Percentiles rank a stretch among this genome's conserved stretches.
phyloP scores from a whole-genome alignment of 2,329 filamentous ascomycete species.

The Orbilia quercus region DNA sequence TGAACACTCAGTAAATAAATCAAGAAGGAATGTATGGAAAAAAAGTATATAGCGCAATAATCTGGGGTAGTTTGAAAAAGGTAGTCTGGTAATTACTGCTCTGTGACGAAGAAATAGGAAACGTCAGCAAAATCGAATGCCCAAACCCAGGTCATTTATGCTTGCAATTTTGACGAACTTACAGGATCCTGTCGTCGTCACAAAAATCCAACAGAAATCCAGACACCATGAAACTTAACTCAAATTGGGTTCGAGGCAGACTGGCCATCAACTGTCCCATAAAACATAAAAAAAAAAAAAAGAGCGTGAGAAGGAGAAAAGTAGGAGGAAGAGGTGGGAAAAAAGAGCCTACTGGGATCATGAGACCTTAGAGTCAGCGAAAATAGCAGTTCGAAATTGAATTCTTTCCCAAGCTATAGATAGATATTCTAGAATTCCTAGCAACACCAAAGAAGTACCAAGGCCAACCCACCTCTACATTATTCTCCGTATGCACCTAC shows the following conservation, averaged over 20 bases:
- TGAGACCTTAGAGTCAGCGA: too few species aligned
- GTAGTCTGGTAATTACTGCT: background rate
- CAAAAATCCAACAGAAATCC: constrained; percentile 41
- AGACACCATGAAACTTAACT: constrained; percentile 12
- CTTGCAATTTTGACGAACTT: constrained; percentile 6
- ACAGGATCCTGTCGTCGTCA: constrained; percentile 38
- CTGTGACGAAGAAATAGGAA: constrained; percentile 17
- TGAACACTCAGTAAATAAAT: too few species aligned
- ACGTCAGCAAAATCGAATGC: constrained; percentile 6
- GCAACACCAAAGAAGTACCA: too few species aligned
- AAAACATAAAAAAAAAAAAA: constrained; percentile 5
- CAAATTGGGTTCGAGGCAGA: constrained; percentile 32
- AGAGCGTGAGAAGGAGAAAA: background rate
- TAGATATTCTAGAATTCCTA: too few species aligned
- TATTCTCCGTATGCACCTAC: too few species aligned
- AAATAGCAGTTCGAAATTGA: too few species aligned
- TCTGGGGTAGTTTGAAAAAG: background rate
- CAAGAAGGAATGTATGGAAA: background rate
- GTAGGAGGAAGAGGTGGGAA: background rate
- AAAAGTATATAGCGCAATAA: background rate
- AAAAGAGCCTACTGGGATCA: too few species aligned
- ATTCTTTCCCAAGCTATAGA: too few species aligned
- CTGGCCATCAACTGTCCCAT: constrained; percentile 22
- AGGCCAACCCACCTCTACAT: too few species aligned
- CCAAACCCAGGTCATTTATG: constrained; percentile 32